Base-by-base conservation (phyloP, 805 yeast genomes). In the Schwanniomyces yamadae region DNA sequence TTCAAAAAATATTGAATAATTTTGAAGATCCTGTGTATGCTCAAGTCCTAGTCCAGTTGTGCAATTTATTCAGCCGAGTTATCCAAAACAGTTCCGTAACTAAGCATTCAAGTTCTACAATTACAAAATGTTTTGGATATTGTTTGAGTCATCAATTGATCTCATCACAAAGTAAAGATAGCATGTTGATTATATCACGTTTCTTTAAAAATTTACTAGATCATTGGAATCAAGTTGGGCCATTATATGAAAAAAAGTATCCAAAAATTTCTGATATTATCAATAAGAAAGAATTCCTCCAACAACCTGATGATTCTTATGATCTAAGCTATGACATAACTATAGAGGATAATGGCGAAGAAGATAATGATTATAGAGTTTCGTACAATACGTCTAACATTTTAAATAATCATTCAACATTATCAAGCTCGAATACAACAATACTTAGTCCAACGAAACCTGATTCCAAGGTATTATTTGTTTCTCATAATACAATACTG, bases 201-300 rank as follows among this genome's bases (percentile, higher is more conserved):
- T 77, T 74, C 38, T 57, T 80, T 14, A 72, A 69, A 36, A 78
- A 75, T 40, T 45, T 82, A 5, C 48, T 82, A 25, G 75, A 67
- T 22, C 52, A 66, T 45, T 83, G 84, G 80, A 54, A 49, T 2
- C 43, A 46, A 4, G 55, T 75, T 9, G 43, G 35, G 11, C 30
- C 24, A 44, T 31, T 9, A 16, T 52, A 36, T 14, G 6, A 6
- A 17, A 15, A 25, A 9, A 36, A 32, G 10, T 40, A 19, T 29
- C 33, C 12, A 16, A 34, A 44, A 4, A 34, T 52, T 13, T 49
- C 34, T 43, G 33, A 63, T 54, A 28, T 44, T 23, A 28, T 38
- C 45, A 15, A 34, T 12, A 57, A 49, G 12, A 22, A 22, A 8
- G 28, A 18, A n/a, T 9, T 8, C 39, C 42, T 6, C 23, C 44